Evolutionary conservation across 1,139 yeast species (phyloP).

Genomic region (Meyerozyma sp.): DNA sequence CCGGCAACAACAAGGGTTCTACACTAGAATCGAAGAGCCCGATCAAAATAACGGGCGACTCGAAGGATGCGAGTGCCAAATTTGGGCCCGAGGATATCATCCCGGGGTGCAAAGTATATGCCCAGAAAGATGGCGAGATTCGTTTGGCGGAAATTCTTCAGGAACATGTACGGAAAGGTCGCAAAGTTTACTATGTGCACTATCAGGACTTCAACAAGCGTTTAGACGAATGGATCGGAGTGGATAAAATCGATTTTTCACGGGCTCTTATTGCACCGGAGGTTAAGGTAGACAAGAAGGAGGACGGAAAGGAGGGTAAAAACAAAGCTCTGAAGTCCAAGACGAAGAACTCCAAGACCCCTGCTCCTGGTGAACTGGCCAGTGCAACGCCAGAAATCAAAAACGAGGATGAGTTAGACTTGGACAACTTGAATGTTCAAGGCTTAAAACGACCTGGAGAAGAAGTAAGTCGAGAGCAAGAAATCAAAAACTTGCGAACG

Average conservation of each 20-base stretch:
- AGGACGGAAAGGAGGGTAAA: slow-evolving; percentile 21
- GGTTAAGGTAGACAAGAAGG: slow-evolving; percentile 48
- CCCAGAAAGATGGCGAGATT: slow-evolving; percentile 71
- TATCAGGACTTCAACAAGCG: slow-evolving; percentile 86
- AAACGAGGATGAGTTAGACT: slow-evolving; percentile 71
- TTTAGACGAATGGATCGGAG: slow-evolving; percentile 87
- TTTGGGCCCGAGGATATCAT: slow-evolving; percentile 45
- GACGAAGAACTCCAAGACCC: slow-evolving; percentile 17
- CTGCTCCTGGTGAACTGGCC: slow-evolving; percentile 18
- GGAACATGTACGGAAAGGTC: slow-evolving; percentile 68
- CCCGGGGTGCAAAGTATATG: slow-evolving; percentile 78
- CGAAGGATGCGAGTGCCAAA: slow-evolving; percentile 8
- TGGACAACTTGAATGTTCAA: slow-evolving; percentile 81
- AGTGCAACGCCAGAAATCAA: slow-evolving; percentile 16
- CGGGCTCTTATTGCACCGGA: slow-evolving; percentile 70
- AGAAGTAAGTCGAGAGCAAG: slow-evolving; percentile 80
- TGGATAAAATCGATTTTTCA: slow-evolving; percentile 63
- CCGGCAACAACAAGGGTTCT: not conserved
- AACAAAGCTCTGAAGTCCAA: slow-evolving; percentile 19
- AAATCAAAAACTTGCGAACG: slow-evolving; percentile 84
- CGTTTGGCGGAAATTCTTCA: slow-evolving; percentile 85
- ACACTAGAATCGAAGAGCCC: slow-evolving; percentile 1
- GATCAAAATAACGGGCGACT: slow-evolving; percentile 5
- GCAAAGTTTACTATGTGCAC: slow-evolving; percentile 84
- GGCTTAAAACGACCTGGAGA: slow-evolving; percentile 65